Evolutionary conservation across 768 basidiomycete genomes (phyloP), one percentile per base, ranked within the genome.

Genomic region (Hygrophorus pudorinus): DNA sequence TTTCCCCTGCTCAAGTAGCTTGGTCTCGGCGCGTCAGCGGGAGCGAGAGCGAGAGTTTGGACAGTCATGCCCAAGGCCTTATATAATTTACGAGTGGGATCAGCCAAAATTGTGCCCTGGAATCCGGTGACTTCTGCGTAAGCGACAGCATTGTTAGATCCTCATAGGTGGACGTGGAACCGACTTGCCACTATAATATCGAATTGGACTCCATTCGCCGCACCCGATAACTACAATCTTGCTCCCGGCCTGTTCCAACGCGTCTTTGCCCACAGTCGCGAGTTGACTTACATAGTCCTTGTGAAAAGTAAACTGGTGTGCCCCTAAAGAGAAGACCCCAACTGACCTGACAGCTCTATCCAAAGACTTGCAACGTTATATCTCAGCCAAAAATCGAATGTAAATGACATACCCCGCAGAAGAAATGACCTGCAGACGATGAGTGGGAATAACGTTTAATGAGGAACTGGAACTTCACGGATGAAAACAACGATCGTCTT

Each of bases 401-500:
- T 1, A 21, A 36, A 38, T 31, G 18, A 57, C 72, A 42, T 60
- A 79, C 78, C 13, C 77, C 78, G 49, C 80, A 81, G 52, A 79
- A 78, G 55, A 81, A 81, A 56, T 81, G 78, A 6, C 78, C 78
- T 79, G 36, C 11, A 33, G 11, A 12, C 13, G 34, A 29, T 30
- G 39, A 37, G 27, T 31, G 5, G 31, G 34, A 6, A 30, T n/a
- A 17, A 18, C 8, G 49, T 35, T 24, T 6, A 27, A 17, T n/a
- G 46, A 8, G 17, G 38, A 9, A 3, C 31, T 6, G 5, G 24
- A 21, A 11, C 53, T 65, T 47, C 41, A 79, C 80, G 73, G 44
- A 82, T 77, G 56, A 83, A 81, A 1, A 83, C 75, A 3, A 81
- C 69, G 10, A 83, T 61, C 0, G 73, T 73, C 53, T 71, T 75